These are phyloP conservation scores for Xylaria palmicola DNA, from an alignment of 495 filamentous ascomycete genomes.

Conservation along the genomic window DNA sequence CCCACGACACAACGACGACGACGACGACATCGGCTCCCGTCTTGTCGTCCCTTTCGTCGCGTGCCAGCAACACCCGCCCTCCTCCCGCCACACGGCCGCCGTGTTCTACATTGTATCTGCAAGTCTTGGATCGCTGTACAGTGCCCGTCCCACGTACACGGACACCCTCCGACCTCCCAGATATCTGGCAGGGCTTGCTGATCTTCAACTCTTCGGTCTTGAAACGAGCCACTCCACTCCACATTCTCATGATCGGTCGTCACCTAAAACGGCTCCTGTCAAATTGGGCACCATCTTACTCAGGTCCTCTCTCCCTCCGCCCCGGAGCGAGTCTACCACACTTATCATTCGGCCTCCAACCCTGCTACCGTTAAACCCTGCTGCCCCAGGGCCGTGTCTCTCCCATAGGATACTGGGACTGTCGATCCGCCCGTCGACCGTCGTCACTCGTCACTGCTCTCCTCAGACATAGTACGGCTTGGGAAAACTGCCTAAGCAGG, in stretches of 20 bases:
- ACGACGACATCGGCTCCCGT: background rate
- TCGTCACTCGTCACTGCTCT: constrained; percentile 45
- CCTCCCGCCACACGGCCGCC: constrained; percentile 1
- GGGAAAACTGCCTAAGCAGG: constrained; percentile 22
- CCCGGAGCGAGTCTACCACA: constrained; percentile 31
- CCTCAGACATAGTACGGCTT: no score
- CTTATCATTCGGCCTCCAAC: constrained; percentile 17
- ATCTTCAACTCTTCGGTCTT: constrained; percentile 40
- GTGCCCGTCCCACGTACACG: constrained; percentile 10
- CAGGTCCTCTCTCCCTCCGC: constrained; percentile 27
- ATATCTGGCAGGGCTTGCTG: constrained; percentile 37
- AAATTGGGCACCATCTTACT: constrained; percentile 36
- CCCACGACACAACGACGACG: background rate
- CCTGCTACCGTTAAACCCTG: constrained; percentile 7
- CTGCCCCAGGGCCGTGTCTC: constrained; percentile 24
- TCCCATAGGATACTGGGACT: constrained; percentile 38
- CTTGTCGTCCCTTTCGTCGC: constrained; percentile 3
- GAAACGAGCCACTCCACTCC: constrained; percentile 39
- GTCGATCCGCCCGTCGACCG: constrained; percentile 47
- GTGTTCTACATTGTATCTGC: constrained; percentile 10
- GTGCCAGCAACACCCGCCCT: background rate
- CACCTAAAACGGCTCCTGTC: constrained; percentile 38
- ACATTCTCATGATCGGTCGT: constrained; percentile 39
- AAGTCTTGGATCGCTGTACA: constrained; percentile 14
- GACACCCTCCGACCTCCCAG: constrained; percentile 33